These are phyloP conservation scores for Gracilaria vermiculophylla DNA, from an alignment of 23 red algal species.

Conservation along the genomic window DNA sequence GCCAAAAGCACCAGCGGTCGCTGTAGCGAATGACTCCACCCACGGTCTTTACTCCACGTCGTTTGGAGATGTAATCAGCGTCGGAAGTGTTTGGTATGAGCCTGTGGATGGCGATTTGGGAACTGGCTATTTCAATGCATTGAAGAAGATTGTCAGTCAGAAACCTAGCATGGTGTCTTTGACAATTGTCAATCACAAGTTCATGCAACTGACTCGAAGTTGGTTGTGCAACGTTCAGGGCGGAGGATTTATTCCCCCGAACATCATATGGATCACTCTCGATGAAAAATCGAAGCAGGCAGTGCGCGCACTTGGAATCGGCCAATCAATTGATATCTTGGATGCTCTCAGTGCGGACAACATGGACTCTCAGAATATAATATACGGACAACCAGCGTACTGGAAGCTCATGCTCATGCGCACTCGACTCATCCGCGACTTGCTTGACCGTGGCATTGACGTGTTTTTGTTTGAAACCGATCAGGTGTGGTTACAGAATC, in stretches of 20 bases:
- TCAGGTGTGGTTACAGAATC: slow-evolving; percentile 64
- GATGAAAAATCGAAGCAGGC: slow-evolving; percentile 36
- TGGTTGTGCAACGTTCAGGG: slow-evolving; percentile 71
- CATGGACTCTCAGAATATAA: slow-evolving; percentile 20
- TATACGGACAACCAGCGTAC: slow-evolving; percentile 59
- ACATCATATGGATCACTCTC: slow-evolving; percentile 55
- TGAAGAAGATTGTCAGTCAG: slow-evolving; percentile 51
- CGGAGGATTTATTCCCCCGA: slow-evolving; percentile 39
- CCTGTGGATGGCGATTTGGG: slow-evolving; percentile 44
- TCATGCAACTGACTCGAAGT: slow-evolving; percentile 48
- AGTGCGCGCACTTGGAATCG: slow-evolving; percentile 6
- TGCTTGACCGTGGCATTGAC: slow-evolving; percentile 66
- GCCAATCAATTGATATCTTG: slow-evolving; percentile 43
- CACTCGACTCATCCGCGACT: slow-evolving; percentile 63
- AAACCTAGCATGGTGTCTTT: slow-evolving; percentile 57
- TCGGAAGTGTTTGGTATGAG: slow-evolving; percentile 39
- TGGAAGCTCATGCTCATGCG: slow-evolving; percentile 75
- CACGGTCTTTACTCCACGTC: slow-evolving; percentile 11
- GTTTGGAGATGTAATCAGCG: slow-evolving; percentile 17
- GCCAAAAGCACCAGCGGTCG: too few relatives aligned
- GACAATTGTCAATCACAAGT: slow-evolving; percentile 49
- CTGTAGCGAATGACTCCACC: not conserved
- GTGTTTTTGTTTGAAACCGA: slow-evolving; percentile 77
- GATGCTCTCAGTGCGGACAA: slow-evolving; percentile 33
- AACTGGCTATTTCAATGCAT: slow-evolving; percentile 19